Percentiles rank a stretch among this genome's conserved stretches.
Conservation (phyloP, 140 eudicot species). For the Bidens hawaiensis region DNA sequence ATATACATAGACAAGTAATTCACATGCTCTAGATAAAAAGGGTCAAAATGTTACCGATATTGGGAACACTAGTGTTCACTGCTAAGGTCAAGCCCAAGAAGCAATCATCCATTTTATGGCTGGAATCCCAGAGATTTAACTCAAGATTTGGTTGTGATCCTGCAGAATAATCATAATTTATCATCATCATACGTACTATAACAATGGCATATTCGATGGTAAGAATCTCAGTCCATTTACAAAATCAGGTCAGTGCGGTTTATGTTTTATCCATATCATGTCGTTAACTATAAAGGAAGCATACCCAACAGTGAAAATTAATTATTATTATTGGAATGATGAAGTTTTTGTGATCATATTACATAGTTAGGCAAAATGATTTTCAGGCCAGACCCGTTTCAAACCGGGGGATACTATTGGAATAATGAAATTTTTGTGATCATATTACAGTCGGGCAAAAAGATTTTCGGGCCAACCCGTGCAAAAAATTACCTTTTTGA, state of each 20-base stretch:
- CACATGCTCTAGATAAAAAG: background rate
- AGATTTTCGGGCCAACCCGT: too few species aligned
- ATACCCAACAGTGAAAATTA: background rate
- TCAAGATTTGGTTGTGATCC: conserved; percentile 87
- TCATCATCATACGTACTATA: conserved; percentile 8
- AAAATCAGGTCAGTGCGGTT: background rate
- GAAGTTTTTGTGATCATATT: background rate
- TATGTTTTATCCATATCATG: background rate
- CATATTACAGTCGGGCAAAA: too few species aligned
- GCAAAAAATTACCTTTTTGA: background rate
- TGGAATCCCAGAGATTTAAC: conserved; percentile 81
- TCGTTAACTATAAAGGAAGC: background rate
- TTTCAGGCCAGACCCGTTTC: too few species aligned
- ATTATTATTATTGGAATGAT: background rate
- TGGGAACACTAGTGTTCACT: conserved; percentile 66
- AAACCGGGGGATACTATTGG: too few species aligned
- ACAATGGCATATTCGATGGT: conserved; percentile 5
- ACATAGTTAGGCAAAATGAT: background rate
- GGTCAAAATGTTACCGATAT: conserved; percentile 44
- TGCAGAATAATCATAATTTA: conserved; percentile 17
- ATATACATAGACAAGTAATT: conserved; percentile 5
- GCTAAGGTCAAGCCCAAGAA: conserved; percentile 91
- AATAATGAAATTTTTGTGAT: too few species aligned
- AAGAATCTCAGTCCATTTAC: too few species aligned
- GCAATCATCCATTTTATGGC: conserved; percentile 63